phyloP scores from a whole-genome alignment of 2,329 filamentous ascomycete species.

The Coniella vitis region DNA sequence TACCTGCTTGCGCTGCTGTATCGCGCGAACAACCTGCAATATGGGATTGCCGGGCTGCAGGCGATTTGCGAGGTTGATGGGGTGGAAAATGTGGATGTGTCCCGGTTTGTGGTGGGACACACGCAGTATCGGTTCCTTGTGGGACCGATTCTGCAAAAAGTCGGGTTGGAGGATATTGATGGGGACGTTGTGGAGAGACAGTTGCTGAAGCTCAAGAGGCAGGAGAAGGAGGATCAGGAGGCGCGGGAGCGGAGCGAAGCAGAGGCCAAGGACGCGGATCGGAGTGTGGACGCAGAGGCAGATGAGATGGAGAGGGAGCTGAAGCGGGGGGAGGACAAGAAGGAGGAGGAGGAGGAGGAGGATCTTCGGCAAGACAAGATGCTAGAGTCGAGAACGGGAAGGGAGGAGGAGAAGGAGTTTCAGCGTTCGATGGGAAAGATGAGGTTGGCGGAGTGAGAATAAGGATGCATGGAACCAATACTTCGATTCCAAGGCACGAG shows the following conservation, averaged over 20 bases:
- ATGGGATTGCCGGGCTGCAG: conserved; percentile 79
- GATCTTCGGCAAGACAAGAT: too few relatives aligned
- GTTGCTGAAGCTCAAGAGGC: conserved; percentile 13
- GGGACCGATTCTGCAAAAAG: conserved; percentile 37
- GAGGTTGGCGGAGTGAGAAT: too few relatives aligned
- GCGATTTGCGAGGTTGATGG: conserved; percentile 61
- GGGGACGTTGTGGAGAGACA: conserved; percentile 9
- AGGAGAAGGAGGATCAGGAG: conserved; percentile 14
- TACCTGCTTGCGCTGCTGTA: conserved; percentile 84
- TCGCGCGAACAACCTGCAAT: conserved; percentile 72
- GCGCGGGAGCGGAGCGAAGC: conserved; percentile 9
- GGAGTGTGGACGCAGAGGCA: conserved; percentile 11
- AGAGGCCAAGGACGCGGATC: conserved; percentile 9
- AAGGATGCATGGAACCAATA: background rate
- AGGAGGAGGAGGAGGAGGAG: background rate
- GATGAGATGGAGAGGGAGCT: conserved; percentile 14
- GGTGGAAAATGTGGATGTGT: conserved; percentile 51
- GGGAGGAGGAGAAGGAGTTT: background rate
- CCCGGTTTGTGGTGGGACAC: conserved; percentile 38
- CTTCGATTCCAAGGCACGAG: too few relatives aligned
- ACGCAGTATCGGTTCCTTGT: conserved; percentile 34
- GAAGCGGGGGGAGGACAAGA: conserved; percentile 1
- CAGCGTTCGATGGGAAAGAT: too few relatives aligned
- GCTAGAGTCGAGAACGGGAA: too few relatives aligned
- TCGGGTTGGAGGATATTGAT: conserved; percentile 13